A percentile compares a stretch with the other conserved stretches of the same genome.
These are phyloP conservation scores for Candida michaelii DNA, from an alignment of 805 yeast species.

Conservation along the genomic window DNA sequence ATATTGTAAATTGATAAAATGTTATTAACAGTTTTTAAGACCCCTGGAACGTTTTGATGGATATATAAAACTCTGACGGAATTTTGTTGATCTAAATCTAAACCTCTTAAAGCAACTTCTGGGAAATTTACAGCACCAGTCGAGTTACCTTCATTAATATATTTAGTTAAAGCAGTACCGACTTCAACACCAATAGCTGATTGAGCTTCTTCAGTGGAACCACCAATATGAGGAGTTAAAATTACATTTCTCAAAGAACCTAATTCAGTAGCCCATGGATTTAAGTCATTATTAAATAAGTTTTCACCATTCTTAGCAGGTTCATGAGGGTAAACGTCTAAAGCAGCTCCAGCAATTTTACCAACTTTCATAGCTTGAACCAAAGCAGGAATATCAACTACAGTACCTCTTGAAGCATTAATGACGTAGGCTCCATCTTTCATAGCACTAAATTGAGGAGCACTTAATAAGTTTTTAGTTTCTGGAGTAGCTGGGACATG, in stretches of 20 bases:
- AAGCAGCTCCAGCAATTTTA: slow-evolving; percentile 94
- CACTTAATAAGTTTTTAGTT: slow-evolving; percentile 84
- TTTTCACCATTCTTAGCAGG: slow-evolving; percentile 95
- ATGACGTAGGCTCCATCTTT: slow-evolving; percentile 92
- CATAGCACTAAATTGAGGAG: slow-evolving; percentile 93
- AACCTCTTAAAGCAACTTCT: slow-evolving; percentile 87
- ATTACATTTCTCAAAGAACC: slow-evolving; percentile 82
- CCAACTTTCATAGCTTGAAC: slow-evolving; percentile 89
- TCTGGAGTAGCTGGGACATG: slow-evolving; percentile 96
- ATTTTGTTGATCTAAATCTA: slow-evolving; percentile 82
- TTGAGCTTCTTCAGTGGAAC: slow-evolving; percentile 99
- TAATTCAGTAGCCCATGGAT: slow-evolving; percentile 81
- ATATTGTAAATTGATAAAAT: slow-evolving; percentile 92
- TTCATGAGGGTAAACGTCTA: slow-evolving; percentile 95
- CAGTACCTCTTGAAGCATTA: slow-evolving; percentile 97
- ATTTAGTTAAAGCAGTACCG: slow-evolving; percentile 78
- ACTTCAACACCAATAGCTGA: slow-evolving; percentile 97
- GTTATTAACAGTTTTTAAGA: slow-evolving; percentile 93
- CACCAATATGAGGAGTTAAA: slow-evolving; percentile 97
- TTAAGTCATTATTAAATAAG: slow-evolving; percentile 69
- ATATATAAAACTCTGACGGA: slow-evolving; percentile 92
- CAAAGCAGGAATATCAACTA: slow-evolving; percentile 92
- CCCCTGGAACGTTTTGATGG: slow-evolving; percentile 99
- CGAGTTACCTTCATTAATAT: slow-evolving; percentile 94
- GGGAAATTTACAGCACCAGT: slow-evolving; percentile 98